A percentile compares a stretch with the other conserved stretches of the same genome.
phyloP scores from a whole-genome alignment of 2,329 filamentous ascomycete species.

The Hypoxylon sp. region DNA sequence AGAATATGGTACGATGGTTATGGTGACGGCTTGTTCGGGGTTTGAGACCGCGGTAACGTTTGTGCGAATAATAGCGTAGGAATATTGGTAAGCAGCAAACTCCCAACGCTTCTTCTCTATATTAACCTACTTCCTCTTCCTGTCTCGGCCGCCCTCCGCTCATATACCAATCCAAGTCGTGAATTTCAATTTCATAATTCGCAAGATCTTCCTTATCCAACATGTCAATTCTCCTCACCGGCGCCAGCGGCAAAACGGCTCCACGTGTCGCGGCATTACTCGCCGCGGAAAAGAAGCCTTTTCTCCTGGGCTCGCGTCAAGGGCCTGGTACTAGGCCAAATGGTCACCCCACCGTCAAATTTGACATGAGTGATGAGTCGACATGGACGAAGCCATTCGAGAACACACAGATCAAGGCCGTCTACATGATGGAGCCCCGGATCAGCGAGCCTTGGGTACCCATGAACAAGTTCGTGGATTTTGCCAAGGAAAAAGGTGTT shows the following conservation, averaged over 20 bases:
- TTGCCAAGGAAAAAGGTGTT: constrained; percentile 41
- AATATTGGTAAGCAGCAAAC: constrained; percentile 14
- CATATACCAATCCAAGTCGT: constrained; percentile 10
- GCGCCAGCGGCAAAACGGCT: constrained; percentile 47
- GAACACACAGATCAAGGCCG: constrained; percentile 30
- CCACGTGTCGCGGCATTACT: constrained; percentile 41
- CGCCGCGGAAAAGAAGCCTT: constrained; percentile 36
- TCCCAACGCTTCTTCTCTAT: constrained; percentile 1
- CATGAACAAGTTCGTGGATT: constrained; percentile 45
- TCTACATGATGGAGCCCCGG: constrained; percentile 46
- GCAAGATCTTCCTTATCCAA: constrained; percentile 22
- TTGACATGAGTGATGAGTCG: constrained; percentile 41
- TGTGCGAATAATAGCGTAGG: constrained; percentile 3
- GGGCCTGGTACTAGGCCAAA: constrained; percentile 26
- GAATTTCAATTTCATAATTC: constrained; percentile 17
- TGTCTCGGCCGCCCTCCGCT: background rate
- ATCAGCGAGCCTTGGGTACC: constrained; percentile 38
- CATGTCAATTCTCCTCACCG: constrained; percentile 45
- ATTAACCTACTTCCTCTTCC: constrained; percentile 14
- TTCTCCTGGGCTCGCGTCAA: constrained; percentile 39
- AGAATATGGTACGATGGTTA: background rate
- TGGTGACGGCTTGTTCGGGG: background rate
- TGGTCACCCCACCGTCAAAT: constrained; percentile 31
- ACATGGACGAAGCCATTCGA: constrained; percentile 40
- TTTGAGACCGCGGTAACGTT: constrained; percentile 3